Percentiles rank a stretch among this genome's conserved stretches.
phyloP scores from a whole-genome alignment of 371 early-diverging fungal genomes.

The Mortierella sp. region DNA sequence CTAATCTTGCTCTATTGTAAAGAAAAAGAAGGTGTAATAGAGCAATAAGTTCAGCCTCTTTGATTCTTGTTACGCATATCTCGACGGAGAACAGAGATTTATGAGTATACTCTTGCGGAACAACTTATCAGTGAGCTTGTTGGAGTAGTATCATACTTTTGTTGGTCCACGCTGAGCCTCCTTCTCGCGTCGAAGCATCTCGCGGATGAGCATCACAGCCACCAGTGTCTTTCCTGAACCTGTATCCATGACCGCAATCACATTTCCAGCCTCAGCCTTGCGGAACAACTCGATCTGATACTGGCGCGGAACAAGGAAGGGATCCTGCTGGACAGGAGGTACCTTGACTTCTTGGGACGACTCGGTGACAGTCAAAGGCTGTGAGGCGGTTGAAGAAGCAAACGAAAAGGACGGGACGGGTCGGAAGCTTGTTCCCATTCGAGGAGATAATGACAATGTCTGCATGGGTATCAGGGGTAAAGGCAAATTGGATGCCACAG shows the following conservation, averaged over 20 bases:
- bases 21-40: background rate
- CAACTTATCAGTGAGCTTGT: background rate
- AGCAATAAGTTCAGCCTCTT: background rate
- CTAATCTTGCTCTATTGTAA: slow-evolving; percentile 55
- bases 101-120: background rate
- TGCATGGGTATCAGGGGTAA: slow-evolving; percentile 7
- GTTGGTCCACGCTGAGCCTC: slow-evolving; percentile 47
- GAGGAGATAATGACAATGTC: slow-evolving; percentile 6
- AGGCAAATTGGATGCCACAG: background rate
- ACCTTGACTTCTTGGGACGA: background rate
- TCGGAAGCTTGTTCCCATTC: slow-evolving; percentile 1
- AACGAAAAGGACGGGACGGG: background rate
- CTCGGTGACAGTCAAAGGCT: background rate
- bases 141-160: slow-evolving; percentile 46
- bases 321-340: slow-evolving; percentile 10
- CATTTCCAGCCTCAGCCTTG: slow-evolving; percentile 77
- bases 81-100: background rate
- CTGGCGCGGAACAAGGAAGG: slow-evolving; percentile 66
- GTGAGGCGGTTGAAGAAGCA: background rate
- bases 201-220: slow-evolving; percentile 86
- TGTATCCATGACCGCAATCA: slow-evolving; percentile 91
- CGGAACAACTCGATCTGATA: slow-evolving; percentile 87
- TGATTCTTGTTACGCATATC: background rate
- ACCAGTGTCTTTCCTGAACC: slow-evolving; percentile 96
- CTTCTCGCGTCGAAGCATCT: slow-evolving; percentile 65